A percentile compares a stretch with the other conserved stretches of the same genome.
Evolutionary conservation across 164 flowering plant species (phyloP).

Genomic region (Vitis rotundifolia): DNA sequence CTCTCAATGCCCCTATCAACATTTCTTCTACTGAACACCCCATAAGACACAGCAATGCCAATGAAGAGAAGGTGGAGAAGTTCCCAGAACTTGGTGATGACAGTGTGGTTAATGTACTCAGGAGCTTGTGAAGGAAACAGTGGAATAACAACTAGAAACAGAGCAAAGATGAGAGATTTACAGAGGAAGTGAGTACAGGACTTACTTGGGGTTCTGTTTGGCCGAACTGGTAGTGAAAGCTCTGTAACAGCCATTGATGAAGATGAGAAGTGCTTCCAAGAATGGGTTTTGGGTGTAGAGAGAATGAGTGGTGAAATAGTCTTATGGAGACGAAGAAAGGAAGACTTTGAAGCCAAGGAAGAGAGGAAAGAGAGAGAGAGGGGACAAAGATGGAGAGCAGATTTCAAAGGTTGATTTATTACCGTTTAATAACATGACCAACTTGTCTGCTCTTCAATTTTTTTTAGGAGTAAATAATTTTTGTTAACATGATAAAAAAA

Average conservation of each 20-base stretch:
- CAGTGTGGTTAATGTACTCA: constrained; percentile 23
- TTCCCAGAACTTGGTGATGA: constrained; percentile 39
- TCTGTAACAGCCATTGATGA: constrained; percentile 3
- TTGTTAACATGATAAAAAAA: too few relatives aligned
- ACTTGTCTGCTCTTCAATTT: too few relatives aligned
- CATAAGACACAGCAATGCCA: constrained; percentile 49
- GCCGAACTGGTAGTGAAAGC: neutral
- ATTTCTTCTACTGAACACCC: constrained; percentile 42
- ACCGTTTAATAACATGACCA: too few relatives aligned
- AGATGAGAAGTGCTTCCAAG: neutral
- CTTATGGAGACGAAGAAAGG: neutral
- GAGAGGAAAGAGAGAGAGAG: constrained; percentile 1
- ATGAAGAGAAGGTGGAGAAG: constrained; percentile 39
- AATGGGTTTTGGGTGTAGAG: neutral
- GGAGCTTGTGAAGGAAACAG: constrained; percentile 66
- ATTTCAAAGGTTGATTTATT: too few relatives aligned
- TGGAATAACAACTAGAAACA: constrained; percentile 48
- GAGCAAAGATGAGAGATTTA: constrained; percentile 42
- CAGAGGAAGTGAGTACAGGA: constrained; percentile 37
- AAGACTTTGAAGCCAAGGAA: neutral
- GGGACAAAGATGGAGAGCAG: too few relatives aligned
- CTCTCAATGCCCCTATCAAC: constrained; percentile 5
- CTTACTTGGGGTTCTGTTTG: constrained; percentile 13
- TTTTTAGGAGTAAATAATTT: too few relatives aligned
- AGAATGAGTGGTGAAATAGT: neutral